Base-by-base conservation (phyloP, 75 land plant species). In the Cunninghamia lanceolata region DNA sequence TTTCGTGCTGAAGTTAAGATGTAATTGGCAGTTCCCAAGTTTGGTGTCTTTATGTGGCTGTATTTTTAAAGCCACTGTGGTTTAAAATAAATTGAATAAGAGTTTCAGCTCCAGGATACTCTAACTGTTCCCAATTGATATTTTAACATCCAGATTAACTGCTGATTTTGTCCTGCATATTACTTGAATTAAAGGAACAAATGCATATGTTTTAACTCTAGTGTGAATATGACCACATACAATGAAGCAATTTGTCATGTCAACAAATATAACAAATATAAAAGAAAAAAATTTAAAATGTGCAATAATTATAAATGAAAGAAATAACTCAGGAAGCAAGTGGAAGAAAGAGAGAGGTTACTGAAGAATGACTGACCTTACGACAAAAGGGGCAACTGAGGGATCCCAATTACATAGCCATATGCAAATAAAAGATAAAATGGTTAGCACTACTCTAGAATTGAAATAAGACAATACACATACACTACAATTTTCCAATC, bases 341-440 rank as follows among this genome's bases (percentile, higher is more conserved):
- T 83, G 71, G 38, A 50, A 84, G 56, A 36, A 28, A 84, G 46
- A 85, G 87, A 75, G 70, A 36, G 25, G 47, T 35, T 34, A 15
- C 10, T 25, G 34, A 68, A 68, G n/a, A 82, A 82, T 52, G 35
- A 84, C 63, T 86, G 90, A 96, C 99, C 99, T 98, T 98, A 28
- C 97, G 95, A 91, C 99, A 98, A 80, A 98, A 98, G 35, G 99
- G 99, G 83, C 99, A 98, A 90, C 99, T 98, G 91, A 59, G 76
- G 73, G 83, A 73, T 74, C 85, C 85, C 59, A 35, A 70, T 83
- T 32, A 52, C 63, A 66, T 83, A 28, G 52, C 73, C 42, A 84
- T 38, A 59, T 70, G 76, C 40, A 70, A 53, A 84, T 30, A 46
- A 32, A 84, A 9, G 35, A 84, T 35, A 39, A 68, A 84, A 84